Base-by-base conservation (phyloP, 2,329 filamentous ascomycete genomes). In the Hymenoscyphus repandus region DNA sequence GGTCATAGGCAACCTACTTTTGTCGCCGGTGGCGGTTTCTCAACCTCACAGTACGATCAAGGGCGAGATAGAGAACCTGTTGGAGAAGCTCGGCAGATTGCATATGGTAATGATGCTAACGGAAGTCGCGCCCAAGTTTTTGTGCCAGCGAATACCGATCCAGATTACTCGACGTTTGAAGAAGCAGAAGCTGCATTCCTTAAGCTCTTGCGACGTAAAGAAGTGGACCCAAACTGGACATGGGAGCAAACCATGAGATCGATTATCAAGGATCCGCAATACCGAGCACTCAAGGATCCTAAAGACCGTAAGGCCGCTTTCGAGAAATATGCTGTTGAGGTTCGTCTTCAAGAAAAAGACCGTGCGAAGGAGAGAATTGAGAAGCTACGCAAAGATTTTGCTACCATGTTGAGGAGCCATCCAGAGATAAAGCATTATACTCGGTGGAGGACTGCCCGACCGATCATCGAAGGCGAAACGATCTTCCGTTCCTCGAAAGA, bases 391-490 rank as follows among this genome's bases (percentile, higher is more conserved):
- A 79, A 88, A 69, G 93, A 97, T 75, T 99, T 99, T 70, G 86
- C 87, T 60, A 91, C 85, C 49, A 99, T 99, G 93, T 79, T 99
- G 59, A 90, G 86, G 71, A 91, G 90, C 59, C 92, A 99, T 69
- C 90, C 91, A 54, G 93, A 99, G 70, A 97, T 99, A 70, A 93
- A 91, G 69, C 83, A 96, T 68, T 96, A 95, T 69, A 96, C 92
- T 38, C 86, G 90, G 55, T 99, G 93, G 93, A 95, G 90, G 78
- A 96, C 90, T 13, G 93, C 92, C 47, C 85, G 89, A 45, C 90
- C 90, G 9, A 95, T 96, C 58, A 90, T 99, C 56, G 90, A 97
- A 70, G 87, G 87, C 45, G 93, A 99, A 74, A 93, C 90, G 43
- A 93, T 95, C 53, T 99, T 97, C 73, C 86, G 90, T 62, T 92